These are phyloP conservation scores for Colletotrichum sp. DNA, from an alignment of 2,329 filamentous ascomycete genomes.

Conservation along the genomic window DNA sequence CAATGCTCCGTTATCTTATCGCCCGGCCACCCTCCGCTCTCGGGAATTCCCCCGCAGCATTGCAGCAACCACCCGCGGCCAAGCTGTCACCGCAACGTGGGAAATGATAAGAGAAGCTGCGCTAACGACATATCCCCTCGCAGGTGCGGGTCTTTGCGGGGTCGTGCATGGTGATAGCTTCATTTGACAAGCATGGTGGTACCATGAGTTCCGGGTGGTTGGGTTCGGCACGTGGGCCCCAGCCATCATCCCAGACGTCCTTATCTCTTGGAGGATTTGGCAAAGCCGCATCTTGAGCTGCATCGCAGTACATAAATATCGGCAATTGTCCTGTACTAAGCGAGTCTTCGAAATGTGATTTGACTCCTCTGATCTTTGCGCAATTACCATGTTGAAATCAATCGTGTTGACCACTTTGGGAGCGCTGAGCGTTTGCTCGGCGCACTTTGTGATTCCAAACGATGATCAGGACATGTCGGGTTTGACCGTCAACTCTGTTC, in stretches of 20 bases:
- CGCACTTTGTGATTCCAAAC: neutral
- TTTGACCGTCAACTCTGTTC: conserved; percentile 6
- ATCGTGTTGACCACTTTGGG: neutral
- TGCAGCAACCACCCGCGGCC: neutral
- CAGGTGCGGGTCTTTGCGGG: neutral
- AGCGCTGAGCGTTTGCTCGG: neutral
- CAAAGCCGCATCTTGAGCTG: neutral
- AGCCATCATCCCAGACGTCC: neutral
- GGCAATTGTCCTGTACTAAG: fast-evolving
- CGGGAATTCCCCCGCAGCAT: neutral
- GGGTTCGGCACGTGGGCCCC: neutral
- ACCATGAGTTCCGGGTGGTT: neutral
- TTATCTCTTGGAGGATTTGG: neutral
- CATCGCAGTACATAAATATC: neutral
- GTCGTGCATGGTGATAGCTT: neutral
- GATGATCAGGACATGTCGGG: conserved; percentile 17
- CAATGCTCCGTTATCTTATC: neutral
- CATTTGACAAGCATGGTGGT: neutral
- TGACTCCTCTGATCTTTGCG: neutral
- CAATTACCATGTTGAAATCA: neutral
- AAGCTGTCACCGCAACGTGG: neutral
- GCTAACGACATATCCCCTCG: neutral
- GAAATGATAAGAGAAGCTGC: neutral
- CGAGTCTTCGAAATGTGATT: neutral
- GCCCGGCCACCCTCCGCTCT: neutral